A percentile compares a stretch with the other conserved stretches of the same genome.
phyloP scores from a whole-genome alignment of 78 protist species.

The Dictyostelium brefeldianum region DNA sequence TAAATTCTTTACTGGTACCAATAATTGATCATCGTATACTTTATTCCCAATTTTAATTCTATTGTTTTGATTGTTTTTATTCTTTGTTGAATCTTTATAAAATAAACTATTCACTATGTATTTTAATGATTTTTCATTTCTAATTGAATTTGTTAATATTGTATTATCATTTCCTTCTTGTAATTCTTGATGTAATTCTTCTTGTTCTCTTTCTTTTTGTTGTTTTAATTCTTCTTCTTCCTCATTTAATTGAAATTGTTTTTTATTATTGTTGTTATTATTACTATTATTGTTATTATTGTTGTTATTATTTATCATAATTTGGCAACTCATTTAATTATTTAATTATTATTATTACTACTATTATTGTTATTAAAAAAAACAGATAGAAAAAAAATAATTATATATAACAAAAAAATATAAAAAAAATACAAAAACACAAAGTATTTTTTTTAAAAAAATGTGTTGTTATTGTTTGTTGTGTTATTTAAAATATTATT shows the following conservation, averaged over 20 bases:
- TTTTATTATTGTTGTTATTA: constrained; percentile 4
- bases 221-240: background rate
- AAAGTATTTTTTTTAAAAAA: background rate
- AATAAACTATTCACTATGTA: background rate
- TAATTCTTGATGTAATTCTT: background rate
- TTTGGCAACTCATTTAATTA: background rate
- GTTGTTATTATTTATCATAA: background rate
- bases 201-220: too few relatives aligned
- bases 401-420: too few relatives aligned
- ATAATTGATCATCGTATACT: background rate
- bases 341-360: background rate
- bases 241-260: background rate
- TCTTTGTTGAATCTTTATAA: background rate
- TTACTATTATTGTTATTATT: background rate
- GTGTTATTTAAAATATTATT: too few relatives aligned
- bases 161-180: background rate
- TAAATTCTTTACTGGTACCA: background rate
- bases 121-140: background rate
- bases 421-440: background rate
- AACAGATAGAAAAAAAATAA: too few relatives aligned
- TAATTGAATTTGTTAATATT: background rate
- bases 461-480: background rate
- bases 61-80: background rate
- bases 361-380: too few relatives aligned
- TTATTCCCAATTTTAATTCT: background rate